These are phyloP conservation scores for Epichloe brachyelytri DNA, from an alignment of 2,329 filamentous ascomycete genomes.

Conservation along the genomic window DNA sequence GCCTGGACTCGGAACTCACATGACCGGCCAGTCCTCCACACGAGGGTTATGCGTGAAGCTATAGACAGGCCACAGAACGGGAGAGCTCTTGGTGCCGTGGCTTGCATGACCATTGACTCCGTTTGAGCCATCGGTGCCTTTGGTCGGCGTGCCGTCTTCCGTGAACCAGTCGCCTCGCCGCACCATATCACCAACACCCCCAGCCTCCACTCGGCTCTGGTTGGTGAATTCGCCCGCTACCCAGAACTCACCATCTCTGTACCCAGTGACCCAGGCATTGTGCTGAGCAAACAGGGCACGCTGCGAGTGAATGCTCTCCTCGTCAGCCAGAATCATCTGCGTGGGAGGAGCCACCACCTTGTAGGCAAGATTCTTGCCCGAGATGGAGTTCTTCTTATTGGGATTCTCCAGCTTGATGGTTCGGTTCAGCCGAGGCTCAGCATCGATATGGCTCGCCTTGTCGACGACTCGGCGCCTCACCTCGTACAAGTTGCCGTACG, in stretches of 20 bases:
- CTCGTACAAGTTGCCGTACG: constrained; percentile 48
- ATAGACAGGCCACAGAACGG: constrained; percentile 35
- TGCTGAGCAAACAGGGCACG: constrained; percentile 34
- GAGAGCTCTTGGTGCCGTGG: constrained; percentile 15
- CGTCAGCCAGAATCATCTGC: constrained; percentile 31
- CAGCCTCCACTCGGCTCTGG: constrained; percentile 29
- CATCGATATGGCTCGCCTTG: constrained; percentile 34
- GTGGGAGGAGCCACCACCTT: constrained; percentile 33
- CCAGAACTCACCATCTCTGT: constrained; percentile 36
- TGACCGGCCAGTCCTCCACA: constrained; percentile 38
- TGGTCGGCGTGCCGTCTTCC: constrained; percentile 13
- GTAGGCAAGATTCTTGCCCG: constrained; percentile 36
- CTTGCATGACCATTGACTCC: constrained; percentile 1
- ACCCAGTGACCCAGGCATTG: constrained; percentile 35
- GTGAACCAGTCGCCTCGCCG: constrained; percentile 33
- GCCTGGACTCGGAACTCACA: constrained; percentile 23
- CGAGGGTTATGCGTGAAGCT: constrained; percentile 35
- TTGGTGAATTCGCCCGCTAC: constrained; percentile 39
- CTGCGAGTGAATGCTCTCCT: constrained; percentile 27
- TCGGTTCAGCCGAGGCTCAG: constrained; percentile 39
- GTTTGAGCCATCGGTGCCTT: background rate
- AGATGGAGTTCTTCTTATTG: constrained; percentile 30
- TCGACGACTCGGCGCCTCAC: constrained; percentile 35
- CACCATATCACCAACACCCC: constrained; percentile 34
- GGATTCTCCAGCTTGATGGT: constrained; percentile 36